Evolutionary conservation across 306 rosid genomes (phyloP).

Genomic region (Castanea crenata): DNA sequence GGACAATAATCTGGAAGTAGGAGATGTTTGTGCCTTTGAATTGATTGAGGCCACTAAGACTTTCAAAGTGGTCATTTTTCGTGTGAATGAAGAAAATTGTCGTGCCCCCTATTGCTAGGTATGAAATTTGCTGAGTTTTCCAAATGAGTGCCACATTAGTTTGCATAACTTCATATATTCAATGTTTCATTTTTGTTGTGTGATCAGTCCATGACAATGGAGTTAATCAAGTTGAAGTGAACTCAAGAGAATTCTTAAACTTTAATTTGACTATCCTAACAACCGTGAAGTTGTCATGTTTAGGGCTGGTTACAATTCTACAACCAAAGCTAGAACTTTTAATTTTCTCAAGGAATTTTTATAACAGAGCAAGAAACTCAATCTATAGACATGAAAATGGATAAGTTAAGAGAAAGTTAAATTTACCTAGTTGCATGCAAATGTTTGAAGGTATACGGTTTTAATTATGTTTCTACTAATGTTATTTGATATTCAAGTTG

Average conservation of each 20-base stretch:
- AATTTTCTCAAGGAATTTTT: neutral
- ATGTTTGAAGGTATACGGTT: too few species aligned
- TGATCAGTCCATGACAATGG: neutral
- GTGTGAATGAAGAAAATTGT: neutral
- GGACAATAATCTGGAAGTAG: constrained; percentile 7
- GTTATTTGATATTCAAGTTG: too few species aligned
- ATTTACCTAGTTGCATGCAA: too few species aligned
- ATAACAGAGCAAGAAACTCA: neutral
- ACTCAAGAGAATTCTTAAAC: too few species aligned
- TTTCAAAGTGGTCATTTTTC: constrained; percentile 1
- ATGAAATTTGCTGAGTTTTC: neutral
- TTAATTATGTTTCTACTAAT: too few species aligned
- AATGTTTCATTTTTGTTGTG: neutral
- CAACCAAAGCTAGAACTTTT: too few species aligned
- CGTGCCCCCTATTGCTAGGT: neutral
- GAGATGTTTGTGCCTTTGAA: constrained; percentile 8
- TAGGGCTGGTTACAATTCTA: too few species aligned
- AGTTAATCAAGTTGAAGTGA: too few species aligned
- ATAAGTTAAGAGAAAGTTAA: neutral
- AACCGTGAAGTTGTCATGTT: too few species aligned
- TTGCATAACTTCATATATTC: neutral
- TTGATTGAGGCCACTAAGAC: neutral
- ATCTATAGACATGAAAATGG: neutral
- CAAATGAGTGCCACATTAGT: neutral
- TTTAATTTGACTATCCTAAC: too few species aligned